Conservation (phyloP, 768 basidiomycete genomes). For the Mycena albidolilacea region DNA sequence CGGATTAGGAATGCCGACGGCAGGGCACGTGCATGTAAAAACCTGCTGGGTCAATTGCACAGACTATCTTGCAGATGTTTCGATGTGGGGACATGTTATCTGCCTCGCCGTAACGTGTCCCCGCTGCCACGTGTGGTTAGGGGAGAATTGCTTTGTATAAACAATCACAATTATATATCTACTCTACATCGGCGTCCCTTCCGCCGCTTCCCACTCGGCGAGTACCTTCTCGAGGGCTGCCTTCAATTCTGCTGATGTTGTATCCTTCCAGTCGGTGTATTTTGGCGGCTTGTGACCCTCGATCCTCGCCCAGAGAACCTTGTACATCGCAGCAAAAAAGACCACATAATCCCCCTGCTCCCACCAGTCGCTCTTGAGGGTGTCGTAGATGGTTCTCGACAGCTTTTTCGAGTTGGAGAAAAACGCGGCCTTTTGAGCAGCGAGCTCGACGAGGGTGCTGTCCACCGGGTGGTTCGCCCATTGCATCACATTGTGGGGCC, state of each 20-base stretch:
- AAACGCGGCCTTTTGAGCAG: constrained; percentile 2
- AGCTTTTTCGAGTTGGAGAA: background rate
- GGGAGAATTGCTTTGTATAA: too few species aligned
- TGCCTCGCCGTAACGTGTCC: too few species aligned
- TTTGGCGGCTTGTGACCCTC: too few species aligned
- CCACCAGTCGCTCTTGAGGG: constrained; percentile 16
- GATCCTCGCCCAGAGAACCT: constrained; percentile 2
- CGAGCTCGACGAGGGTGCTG: constrained; percentile 1
- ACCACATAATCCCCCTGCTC: background rate
- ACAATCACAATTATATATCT: too few species aligned
- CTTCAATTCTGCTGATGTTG: too few species aligned
- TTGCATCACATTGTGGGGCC: constrained; percentile 13
- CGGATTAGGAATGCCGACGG: too few species aligned
- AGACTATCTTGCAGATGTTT: too few species aligned
- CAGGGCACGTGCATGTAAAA: too few species aligned
- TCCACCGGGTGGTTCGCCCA: constrained; percentile 12
- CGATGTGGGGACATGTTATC: too few species aligned
- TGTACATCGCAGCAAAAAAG: constrained; percentile 10
- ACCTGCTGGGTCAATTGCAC: too few species aligned
- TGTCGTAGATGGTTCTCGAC: background rate
- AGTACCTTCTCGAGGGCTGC: background rate
- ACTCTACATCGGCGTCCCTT: background rate
- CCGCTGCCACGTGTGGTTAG: too few species aligned
- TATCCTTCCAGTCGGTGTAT: too few species aligned
- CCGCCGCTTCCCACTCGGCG: constrained; percentile 4